A percentile compares a stretch with the other conserved stretches of the same genome.
These are phyloP conservation scores for Prunus padus DNA, from an alignment of 306 rosid species.

Conservation along the genomic window DNA sequence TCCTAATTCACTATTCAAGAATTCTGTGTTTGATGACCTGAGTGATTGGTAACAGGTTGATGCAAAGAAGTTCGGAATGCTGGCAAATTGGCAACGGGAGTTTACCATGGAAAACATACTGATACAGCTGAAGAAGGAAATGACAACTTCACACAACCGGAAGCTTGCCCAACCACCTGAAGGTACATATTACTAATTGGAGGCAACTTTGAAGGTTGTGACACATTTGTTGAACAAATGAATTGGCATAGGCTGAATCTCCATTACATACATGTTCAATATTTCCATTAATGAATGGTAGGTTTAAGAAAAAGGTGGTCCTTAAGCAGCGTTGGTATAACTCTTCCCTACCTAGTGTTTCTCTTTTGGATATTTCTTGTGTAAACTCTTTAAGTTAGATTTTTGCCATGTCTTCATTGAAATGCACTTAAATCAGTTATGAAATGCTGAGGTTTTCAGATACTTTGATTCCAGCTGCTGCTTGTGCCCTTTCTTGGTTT, in stretches of 20 bases:
- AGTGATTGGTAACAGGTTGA: conserved; percentile 64
- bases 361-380: background rate
- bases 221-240: background rate
- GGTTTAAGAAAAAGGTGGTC: background rate
- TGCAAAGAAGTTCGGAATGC: conserved; percentile 85
- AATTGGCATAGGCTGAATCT: background rate
- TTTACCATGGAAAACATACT: conserved; percentile 97
- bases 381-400: background rate
- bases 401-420: background rate
- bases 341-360: conserved; percentile 1
- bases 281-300: background rate
- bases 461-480: background rate
- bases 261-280: conserved; percentile 1
- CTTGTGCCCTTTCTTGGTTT: background rate
- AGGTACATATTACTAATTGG: conserved; percentile 81
- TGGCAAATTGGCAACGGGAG: conserved; percentile 96
- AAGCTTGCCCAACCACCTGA: conserved; percentile 99
- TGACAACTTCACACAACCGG: conserved; percentile 90
- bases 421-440: background rate
- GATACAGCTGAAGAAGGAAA: conserved; percentile 98
- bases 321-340: background rate
- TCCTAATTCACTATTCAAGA: background rate
- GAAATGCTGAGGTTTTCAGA: background rate
- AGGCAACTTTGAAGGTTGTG: conserved; percentile 4
- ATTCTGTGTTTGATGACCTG: background rate